These are phyloP conservation scores for Calonectria montana DNA, from an alignment of 2,329 filamentous ascomycete species.

Conservation along the genomic window DNA sequence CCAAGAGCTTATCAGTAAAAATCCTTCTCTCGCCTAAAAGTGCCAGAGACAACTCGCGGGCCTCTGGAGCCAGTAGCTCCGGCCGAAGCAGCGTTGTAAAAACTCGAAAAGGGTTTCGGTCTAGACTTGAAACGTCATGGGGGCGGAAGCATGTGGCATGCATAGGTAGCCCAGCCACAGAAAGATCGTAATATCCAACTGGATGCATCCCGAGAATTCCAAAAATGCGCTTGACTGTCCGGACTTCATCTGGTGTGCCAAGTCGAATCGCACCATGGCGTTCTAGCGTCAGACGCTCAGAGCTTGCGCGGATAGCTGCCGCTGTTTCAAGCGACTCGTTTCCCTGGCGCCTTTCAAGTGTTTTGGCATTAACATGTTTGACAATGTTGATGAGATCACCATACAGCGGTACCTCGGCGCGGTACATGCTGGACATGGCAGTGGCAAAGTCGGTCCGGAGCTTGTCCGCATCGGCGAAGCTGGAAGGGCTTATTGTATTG, in stretches of 20 bases:
- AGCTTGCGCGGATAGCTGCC: no score
- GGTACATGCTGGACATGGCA: no score
- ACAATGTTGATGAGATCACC: no score
- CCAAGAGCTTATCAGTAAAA: slow-evolving; percentile 1
- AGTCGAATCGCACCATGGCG: slow-evolving; percentile 62
- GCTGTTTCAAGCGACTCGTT: no score
- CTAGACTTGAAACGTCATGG: slow-evolving; percentile 45
- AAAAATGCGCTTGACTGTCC: slow-evolving; percentile 56
- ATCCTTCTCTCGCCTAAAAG: slow-evolving; percentile 24
- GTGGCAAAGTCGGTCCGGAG: no score
- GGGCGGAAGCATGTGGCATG: slow-evolving; percentile 64
- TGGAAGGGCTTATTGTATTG: no score
- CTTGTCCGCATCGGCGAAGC: no score
- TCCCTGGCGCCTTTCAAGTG: no score
- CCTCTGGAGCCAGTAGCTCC: slow-evolving; percentile 47
- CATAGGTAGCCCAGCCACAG: slow-evolving; percentile 58
- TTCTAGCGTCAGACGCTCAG: slow-evolving; percentile 26
- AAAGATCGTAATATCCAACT: slow-evolving; percentile 63
- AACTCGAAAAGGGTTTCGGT: slow-evolving; percentile 56
- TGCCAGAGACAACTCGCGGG: background rate
- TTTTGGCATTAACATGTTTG: no score
- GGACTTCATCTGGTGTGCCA: slow-evolving; percentile 55
- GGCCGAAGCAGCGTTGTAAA: slow-evolving; percentile 51
- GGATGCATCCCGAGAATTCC: slow-evolving; percentile 58
- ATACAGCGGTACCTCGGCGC: no score